Evolutionary conservation across 176 grass and related monocot genomes (phyloP).

Genomic region (Eragrostis nindensis): DNA sequence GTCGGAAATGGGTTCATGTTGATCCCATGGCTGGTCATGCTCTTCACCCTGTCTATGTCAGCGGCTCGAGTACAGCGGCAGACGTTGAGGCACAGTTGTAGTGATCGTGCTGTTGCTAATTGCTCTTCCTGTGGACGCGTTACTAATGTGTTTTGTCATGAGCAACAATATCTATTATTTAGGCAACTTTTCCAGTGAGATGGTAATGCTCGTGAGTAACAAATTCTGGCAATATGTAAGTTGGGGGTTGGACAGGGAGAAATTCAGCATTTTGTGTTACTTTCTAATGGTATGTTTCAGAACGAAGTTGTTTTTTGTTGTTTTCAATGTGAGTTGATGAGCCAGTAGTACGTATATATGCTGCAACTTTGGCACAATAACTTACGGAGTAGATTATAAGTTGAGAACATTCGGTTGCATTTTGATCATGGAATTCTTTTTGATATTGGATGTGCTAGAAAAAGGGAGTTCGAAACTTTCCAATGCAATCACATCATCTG

Average conservation of each 20-base stretch:
- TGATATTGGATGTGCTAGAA: not conserved
- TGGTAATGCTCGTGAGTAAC: not conserved
- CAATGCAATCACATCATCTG: not conserved
- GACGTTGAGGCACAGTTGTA: conserved; percentile 29
- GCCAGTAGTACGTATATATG: not conserved
- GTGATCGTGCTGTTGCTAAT: not conserved
- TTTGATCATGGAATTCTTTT: not conserved
- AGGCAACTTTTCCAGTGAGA: not conserved
- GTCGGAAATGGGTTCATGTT: conserved; percentile 87
- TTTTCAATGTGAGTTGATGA: not conserved
- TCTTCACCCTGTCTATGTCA: conserved; percentile 69
- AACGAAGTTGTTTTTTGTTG: not conserved
- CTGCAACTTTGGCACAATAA: not conserved
- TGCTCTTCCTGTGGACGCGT: not conserved
- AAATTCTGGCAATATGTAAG: not conserved
- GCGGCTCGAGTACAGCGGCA: conserved; percentile 3
- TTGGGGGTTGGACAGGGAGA: not conserved
- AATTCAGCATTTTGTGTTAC: conserved; percentile 15
- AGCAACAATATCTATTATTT: not conserved
- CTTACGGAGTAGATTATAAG: not conserved
- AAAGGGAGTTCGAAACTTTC: not conserved
- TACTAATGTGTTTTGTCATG: not conserved
- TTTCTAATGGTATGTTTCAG: not conserved
- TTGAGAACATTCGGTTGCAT: not conserved
- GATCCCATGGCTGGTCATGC: conserved; percentile 65